A percentile compares a stretch with the other conserved stretches of the same genome.
Evolutionary conservation across 176 grass and related monocot species (phyloP).

Genomic region (Pharus latifolius): DNA sequence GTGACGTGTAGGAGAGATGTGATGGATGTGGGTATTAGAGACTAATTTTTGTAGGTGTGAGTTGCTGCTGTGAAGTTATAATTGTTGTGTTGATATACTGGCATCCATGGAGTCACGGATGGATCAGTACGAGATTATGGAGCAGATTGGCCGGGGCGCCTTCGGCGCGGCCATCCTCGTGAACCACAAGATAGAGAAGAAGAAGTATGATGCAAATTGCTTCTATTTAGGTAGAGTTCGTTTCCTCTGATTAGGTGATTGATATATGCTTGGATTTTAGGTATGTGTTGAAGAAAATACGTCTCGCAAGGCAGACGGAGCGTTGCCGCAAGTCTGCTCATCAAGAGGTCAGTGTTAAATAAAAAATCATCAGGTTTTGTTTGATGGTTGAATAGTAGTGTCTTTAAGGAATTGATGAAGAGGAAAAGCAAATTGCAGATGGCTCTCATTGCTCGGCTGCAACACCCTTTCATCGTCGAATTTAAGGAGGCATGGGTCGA

Average conservation of each 20-base stretch:
- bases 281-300: conserved; percentile 96
- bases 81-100: background rate
- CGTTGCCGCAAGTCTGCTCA: conserved; percentile 91
- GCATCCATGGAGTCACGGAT: conserved; percentile 83
- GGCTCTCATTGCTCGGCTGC: conserved; percentile 90
- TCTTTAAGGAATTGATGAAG: conserved; percentile 7
- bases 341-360: conserved; percentile 59
- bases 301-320: conserved; percentile 86
- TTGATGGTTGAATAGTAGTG: background rate
- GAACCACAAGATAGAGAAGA: conserved; percentile 94
- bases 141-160: conserved; percentile 92
- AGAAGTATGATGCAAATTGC: conserved; percentile 42
- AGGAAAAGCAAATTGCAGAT: conserved; percentile 48
- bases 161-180: conserved; percentile 99
- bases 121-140: conserved; percentile 97
- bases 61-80: conserved; percentile 1
- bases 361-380: background rate
- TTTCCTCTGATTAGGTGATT: conserved; percentile 16
- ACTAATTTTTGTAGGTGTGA: background rate
- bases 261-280: conserved; percentile 28
- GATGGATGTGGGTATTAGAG: background rate
- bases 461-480: conserved; percentile 92
- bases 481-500: conserved; percentile 99
- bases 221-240: background rate
- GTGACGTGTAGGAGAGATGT: background rate